These are phyloP conservation scores for Ilex aquifolium DNA, from an alignment of 257 asterid species.

Conservation along the genomic window DNA sequence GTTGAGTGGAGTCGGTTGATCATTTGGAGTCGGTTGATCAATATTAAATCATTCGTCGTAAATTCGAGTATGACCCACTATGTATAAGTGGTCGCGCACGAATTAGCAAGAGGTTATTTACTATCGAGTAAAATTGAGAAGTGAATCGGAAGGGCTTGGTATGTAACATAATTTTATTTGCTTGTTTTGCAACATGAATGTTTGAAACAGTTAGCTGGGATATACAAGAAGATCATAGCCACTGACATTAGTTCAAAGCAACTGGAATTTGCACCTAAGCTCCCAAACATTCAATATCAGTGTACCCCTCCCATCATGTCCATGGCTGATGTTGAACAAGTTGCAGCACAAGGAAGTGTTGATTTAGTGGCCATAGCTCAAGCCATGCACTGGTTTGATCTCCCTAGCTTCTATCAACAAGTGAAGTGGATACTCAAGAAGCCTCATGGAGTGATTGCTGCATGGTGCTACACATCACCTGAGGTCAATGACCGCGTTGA, in stretches of 20 bases:
- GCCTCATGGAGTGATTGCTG: constrained; percentile 69
- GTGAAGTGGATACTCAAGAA: constrained; percentile 52
- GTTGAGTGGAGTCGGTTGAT: too few species aligned
- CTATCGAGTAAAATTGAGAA: too few species aligned
- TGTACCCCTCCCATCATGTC: constrained; percentile 58
- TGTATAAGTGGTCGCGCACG: too few species aligned
- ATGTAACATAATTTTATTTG: too few species aligned
- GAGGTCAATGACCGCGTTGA: constrained; percentile 39
- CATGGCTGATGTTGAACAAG: constrained; percentile 33
- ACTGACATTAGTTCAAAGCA: constrained; percentile 72
- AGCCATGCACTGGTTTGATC: constrained; percentile 83
- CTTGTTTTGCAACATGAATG: neutral
- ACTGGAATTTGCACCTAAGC: constrained; percentile 49
- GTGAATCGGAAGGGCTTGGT: too few species aligned
- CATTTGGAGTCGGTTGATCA: too few species aligned
- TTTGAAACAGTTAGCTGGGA: constrained; percentile 43
- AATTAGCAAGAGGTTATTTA: too few species aligned
- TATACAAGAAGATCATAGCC: constrained; percentile 54
- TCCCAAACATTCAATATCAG: constrained; percentile 48
- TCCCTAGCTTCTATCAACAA: constrained; percentile 53
- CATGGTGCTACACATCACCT: constrained; percentile 64
- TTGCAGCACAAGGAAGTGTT: constrained; percentile 40
- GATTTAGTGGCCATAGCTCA: constrained; percentile 58
- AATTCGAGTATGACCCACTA: too few species aligned
- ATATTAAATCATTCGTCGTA: too few species aligned